A percentile compares a stretch with the other conserved stretches of the same genome.
Evolutionary conservation across 73 alveolate species (phyloP).

Genomic region (Paramecium octaurelia): DNA sequence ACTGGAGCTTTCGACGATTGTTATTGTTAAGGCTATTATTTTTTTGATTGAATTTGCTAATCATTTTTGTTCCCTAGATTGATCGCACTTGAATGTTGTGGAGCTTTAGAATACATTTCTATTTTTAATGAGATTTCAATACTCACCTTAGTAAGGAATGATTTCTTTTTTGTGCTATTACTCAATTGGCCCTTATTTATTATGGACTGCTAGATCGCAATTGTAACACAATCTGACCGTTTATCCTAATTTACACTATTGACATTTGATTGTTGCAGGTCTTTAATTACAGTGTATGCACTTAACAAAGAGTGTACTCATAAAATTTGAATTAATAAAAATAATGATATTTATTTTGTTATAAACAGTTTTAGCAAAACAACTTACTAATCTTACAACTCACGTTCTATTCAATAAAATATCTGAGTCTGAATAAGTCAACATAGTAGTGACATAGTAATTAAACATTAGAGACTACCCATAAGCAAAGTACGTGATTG

Average conservation of each 20-base stretch:
- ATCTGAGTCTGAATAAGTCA: neutral
- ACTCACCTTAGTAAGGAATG: constrained; percentile 25
- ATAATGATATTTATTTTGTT: neutral
- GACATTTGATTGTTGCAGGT: constrained; percentile 3
- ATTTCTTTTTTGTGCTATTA: neutral
- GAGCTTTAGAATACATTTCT: neutral
- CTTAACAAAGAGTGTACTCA: constrained; percentile 3
- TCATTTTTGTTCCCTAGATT: neutral
- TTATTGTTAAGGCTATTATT: neutral
- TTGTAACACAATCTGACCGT: neutral
- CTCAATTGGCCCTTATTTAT: neutral
- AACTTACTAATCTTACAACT: neutral
- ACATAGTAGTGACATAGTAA: neutral
- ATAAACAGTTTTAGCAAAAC: neutral
- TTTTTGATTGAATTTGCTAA: neutral
- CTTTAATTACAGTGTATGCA: neutral
- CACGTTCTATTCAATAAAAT: neutral
- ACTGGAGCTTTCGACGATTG: neutral
- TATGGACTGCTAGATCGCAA: neutral
- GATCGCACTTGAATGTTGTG: neutral
- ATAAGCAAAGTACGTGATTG: neutral
- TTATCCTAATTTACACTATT: neutral
- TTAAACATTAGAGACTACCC: neutral
- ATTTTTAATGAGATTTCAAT: neutral
- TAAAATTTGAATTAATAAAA: neutral